phyloP scores from a whole-genome alignment of 441 rosid genomes.

The Raphanus hybrid region DNA sequence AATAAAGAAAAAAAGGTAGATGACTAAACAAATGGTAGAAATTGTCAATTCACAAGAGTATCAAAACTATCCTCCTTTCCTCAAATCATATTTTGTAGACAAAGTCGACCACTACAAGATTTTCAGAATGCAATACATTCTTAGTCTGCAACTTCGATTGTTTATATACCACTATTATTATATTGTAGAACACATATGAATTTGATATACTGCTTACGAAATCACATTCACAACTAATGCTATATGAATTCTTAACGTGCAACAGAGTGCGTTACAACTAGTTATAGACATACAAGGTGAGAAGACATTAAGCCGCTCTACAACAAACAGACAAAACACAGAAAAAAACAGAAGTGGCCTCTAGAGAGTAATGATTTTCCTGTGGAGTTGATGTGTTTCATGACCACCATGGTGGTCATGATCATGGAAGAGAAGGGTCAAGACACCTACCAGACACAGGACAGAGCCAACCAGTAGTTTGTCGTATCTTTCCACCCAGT shows the following conservation, averaged over 20 bases:
- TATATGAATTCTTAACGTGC: too few relatives aligned
- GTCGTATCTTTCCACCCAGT: constrained; percentile 96
- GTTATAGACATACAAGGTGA: constrained; percentile 29
- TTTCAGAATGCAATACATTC: too few relatives aligned
- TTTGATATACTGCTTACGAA: background rate
- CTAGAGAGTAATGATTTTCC: constrained; percentile 63
- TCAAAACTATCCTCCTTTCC: background rate
- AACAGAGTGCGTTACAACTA: constrained; percentile 29
- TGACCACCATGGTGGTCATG: constrained; percentile 61
- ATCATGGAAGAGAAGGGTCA: constrained; percentile 85
- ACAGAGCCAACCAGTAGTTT: constrained; percentile 95
- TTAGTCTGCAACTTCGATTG: too few relatives aligned
- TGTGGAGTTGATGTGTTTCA: constrained; percentile 52
- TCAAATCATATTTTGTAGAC: background rate
- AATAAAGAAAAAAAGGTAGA: too few relatives aligned
- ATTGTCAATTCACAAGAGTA: background rate
- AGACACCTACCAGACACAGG: constrained; percentile 85
- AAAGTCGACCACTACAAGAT: too few relatives aligned
- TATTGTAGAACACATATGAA: background rate
- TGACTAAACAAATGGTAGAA: background rate
- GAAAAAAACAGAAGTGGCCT: constrained; percentile 26
- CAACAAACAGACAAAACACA: constrained; percentile 37
- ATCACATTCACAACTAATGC: too few relatives aligned
- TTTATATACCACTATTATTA: too few relatives aligned
- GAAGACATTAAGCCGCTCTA: constrained; percentile 28